Evolutionary conservation across 768 basidiomycete genomes (phyloP).

Genomic region (Tubosaeta sp.): DNA sequence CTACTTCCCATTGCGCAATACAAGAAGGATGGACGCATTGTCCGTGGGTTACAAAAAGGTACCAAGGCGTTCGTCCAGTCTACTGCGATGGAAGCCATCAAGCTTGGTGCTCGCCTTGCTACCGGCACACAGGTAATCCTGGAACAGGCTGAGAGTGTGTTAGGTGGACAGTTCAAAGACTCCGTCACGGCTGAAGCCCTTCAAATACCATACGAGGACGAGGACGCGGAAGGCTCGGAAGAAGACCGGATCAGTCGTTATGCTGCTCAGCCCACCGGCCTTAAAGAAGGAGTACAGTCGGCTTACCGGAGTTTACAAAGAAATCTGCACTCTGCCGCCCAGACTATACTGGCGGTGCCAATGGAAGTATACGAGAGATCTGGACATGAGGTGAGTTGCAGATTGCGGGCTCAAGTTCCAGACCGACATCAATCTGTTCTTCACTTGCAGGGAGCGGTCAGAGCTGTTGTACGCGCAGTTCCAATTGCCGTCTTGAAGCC

Average conservation of each 20-base stretch:
- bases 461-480: constrained; percentile 92
- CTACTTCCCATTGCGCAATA: constrained; percentile 96
- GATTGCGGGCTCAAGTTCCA: not conserved
- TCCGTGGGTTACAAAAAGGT: constrained; percentile 91
- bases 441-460: constrained; percentile 72
- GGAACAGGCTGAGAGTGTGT: constrained; percentile 88
- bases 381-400: constrained; percentile 70
- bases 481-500: constrained; percentile 96
- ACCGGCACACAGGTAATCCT: constrained; percentile 98
- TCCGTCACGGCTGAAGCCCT: constrained; percentile 66
- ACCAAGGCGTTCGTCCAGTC: constrained; percentile 90
- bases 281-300: constrained; percentile 82
- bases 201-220: constrained; percentile 38
- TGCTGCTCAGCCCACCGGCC: constrained; percentile 82
- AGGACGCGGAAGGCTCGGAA: constrained; percentile 28
- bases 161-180: constrained; percentile 74
- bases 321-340: constrained; percentile 91
- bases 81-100: constrained; percentile 93
- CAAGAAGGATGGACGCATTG: constrained; percentile 91
- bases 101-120: constrained; percentile 87
- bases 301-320: constrained; percentile 87
- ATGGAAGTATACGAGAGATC: constrained; percentile 99
- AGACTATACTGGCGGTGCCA: constrained; percentile 96
- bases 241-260: constrained; percentile 80
- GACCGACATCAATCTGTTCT: not conserved